Evolutionary conservation across 495 filamentous ascomycete species (phyloP), one percentile per base, ranked within the genome.

Genomic region (Schizothecium vesticola): DNA sequence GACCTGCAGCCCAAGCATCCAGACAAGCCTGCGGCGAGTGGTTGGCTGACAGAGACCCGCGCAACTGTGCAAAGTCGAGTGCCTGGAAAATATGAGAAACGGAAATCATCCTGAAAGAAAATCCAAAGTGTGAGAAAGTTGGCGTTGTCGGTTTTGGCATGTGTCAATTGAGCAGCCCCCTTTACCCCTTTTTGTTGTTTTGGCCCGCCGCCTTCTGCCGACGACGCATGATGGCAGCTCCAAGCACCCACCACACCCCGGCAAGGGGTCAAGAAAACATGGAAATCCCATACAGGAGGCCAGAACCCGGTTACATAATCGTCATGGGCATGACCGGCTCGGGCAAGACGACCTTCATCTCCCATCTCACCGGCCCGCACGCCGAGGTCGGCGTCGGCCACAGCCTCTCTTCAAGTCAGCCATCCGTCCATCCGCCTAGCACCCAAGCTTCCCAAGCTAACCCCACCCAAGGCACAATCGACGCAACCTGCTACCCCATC

Each of bases 331-430:
- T 65, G 63, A 65, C 63, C 16, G 63, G 63, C 19, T 55, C 63
- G 2, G 63, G 63, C 5, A 65, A 65, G 23, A 65, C 24, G 19
- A 65, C 63, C 2, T 65, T 65, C 26, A 58, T 58, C 25, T 65
- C 63, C 13, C 43, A 19, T 2, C 25, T 65, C 51, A 58, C 55
- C 55, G 81, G 26, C 71, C 78, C 4, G 71, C 81, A 19, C 82
- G 82, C 77, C 78, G 81, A 9, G 61, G 25, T 33, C 19, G 25
- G 25, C 9, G 51, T 23, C 21, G 63, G 63, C 23, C 36, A 64
- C 24, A 19, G 21, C 31, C 51, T 65, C 13, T 28, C 51, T 1
- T 65, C 63, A 22, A 65, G 63, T 65, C 24, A 56, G 43, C 55
- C 36, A 12, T 23, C 11, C 23, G 1, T 12, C 24, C 61, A 36